Percentiles rank a stretch among this genome's conserved stretches.
Conservation (phyloP, 495 filamentous ascomycete genomes). For the Terfezia boudieri region DNA sequence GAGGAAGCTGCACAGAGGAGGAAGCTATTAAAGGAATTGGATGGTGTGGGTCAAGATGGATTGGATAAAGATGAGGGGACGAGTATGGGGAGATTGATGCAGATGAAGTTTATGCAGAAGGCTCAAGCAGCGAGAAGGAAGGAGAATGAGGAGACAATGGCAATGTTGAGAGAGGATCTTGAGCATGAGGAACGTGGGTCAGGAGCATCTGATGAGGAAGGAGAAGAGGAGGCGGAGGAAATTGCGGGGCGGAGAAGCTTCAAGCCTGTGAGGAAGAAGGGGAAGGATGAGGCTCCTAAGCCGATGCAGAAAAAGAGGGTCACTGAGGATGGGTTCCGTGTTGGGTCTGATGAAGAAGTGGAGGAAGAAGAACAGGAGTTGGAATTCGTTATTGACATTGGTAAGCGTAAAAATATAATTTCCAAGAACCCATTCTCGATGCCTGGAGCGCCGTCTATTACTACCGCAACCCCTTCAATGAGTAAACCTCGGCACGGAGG, state of each 20-base stretch:
- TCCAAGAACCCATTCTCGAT: constrained; percentile 10
- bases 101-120: constrained; percentile 81
- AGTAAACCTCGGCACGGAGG: constrained; percentile 1
- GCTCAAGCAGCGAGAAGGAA: constrained; percentile 56
- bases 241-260: constrained; percentile 41
- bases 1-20: constrained; percentile 29
- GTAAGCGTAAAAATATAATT: neutral
- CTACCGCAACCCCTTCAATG: neutral
- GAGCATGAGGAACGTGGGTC: constrained; percentile 19
- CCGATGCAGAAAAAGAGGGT: constrained; percentile 1
- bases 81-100: constrained; percentile 28
- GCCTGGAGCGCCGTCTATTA: constrained; percentile 1
- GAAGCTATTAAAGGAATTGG: constrained; percentile 36
- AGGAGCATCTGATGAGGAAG: constrained; percentile 33
- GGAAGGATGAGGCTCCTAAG: constrained; percentile 4
- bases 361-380: constrained; percentile 24
- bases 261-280: constrained; percentile 25
- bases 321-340: constrained; percentile 9
- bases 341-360: constrained; percentile 19
- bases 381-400: constrained; percentile 1
- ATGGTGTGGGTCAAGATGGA: constrained; percentile 25
- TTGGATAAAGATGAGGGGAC: constrained; percentile 21
- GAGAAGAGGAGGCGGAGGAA: constrained; percentile 24
- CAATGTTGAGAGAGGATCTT: constrained; percentile 50
- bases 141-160: constrained; percentile 61